A percentile compares a stretch with the other conserved stretches of the same genome.
phyloP scores from a whole-genome alignment of 768 basidiomycete species.

The Lyophyllum semitale region DNA sequence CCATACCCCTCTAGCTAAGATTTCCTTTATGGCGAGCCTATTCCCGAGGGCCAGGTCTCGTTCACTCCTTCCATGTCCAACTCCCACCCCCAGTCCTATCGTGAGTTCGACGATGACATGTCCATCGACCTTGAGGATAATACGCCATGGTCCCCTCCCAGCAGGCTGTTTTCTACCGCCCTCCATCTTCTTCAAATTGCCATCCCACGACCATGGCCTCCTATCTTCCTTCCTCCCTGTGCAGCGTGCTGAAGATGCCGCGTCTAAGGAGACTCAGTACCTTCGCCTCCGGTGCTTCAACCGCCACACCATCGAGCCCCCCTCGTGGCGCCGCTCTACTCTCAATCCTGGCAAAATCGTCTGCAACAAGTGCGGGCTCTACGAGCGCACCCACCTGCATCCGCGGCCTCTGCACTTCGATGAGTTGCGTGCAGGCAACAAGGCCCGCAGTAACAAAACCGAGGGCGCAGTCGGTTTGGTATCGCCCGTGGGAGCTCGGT shows the following conservation, averaged over 20 bases:
- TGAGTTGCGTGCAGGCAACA: slow-evolving; percentile 85
- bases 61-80: slow-evolving; percentile 36
- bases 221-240: slow-evolving; percentile 58
- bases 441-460: slow-evolving; percentile 61
- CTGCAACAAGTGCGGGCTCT: slow-evolving; percentile 92
- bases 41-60: slow-evolving; percentile 35
- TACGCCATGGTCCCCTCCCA: slow-evolving; percentile 64
- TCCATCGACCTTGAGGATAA: slow-evolving; percentile 72
- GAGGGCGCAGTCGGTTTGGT: slow-evolving; percentile 37
- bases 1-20: slow-evolving; percentile 34
- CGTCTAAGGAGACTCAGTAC: slow-evolving; percentile 89
- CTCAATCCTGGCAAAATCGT: slow-evolving; percentile 92
- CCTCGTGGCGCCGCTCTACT: slow-evolving; percentile 84
- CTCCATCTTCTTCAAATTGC: slow-evolving; percentile 23
- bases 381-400: slow-evolving; percentile 86
- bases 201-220: slow-evolving; percentile 38
- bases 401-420: slow-evolving; percentile 85
- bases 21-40: slow-evolving; percentile 36
- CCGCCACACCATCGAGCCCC: slow-evolving; percentile 90
- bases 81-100: slow-evolving; percentile 46
- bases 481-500: slow-evolving; percentile 63
- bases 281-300: slow-evolving; percentile 88
- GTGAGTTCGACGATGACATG: slow-evolving; percentile 47
- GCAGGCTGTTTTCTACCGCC: slow-evolving; percentile 47
- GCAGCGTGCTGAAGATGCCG: slow-evolving; percentile 89